Conservation (phyloP, 176 grass and related monocot genomes). For the Carex scoparia region DNA sequence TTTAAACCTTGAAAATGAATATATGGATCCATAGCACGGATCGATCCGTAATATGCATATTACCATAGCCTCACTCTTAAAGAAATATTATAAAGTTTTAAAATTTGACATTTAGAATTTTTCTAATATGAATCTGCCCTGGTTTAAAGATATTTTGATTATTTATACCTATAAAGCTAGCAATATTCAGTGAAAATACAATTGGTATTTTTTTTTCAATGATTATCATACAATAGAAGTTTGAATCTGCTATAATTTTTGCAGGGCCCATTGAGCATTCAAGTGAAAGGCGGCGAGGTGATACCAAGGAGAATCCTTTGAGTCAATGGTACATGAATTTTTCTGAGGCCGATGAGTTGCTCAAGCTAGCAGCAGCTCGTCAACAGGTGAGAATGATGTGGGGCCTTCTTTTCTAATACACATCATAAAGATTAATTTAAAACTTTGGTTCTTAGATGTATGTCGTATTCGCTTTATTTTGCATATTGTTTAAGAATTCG, state of each 20-base stretch:
- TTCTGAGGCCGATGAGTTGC: conserved; percentile 92
- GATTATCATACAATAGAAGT: too few relatives aligned
- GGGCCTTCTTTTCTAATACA: neutral
- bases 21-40: too few relatives aligned
- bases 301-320: conserved; percentile 82
- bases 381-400: conserved; percentile 55
- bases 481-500: neutral
- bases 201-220: too few relatives aligned
- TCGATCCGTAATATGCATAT: too few relatives aligned
- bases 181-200: too few relatives aligned
- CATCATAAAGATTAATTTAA: neutral
- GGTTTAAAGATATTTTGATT: too few relatives aligned
- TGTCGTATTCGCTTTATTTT: neutral
- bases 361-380: conserved; percentile 84
- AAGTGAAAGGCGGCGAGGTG: conserved; percentile 70
- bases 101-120: too few relatives aligned
- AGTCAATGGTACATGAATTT: conserved; percentile 86
- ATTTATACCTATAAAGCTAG: too few relatives aligned
- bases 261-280: conserved; percentile 44
- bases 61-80: too few relatives aligned
- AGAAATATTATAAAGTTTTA: too few relatives aligned
- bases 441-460: neutral
- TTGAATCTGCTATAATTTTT: neutral
- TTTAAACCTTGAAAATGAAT: too few relatives aligned
- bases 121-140: too few relatives aligned